Base-by-base conservation (phyloP, 164 flowering plant species). In the Akebia trifoliata region DNA sequence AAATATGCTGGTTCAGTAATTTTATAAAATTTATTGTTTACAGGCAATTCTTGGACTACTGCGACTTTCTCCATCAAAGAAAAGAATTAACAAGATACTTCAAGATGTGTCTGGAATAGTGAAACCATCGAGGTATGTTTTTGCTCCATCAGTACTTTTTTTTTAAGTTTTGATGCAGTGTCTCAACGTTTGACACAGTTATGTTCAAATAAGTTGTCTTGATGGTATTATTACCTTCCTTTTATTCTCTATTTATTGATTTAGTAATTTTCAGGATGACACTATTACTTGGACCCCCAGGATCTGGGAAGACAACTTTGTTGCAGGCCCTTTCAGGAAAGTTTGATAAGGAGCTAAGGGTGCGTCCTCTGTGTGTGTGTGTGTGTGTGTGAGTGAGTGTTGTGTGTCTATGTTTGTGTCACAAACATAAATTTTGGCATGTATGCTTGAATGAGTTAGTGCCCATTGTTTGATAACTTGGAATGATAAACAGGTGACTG, bases 1-100 rank as follows among this genome's bases (percentile, higher is more conserved):
- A 1, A 18, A 8, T 20, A 34, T 8, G 6, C 22, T 25, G 2
- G 28, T 8, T 21, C 20, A 21, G 22, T 22, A 28, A 22, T 44
- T 44, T 21, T 38, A 17, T 20, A n/a, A 8, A 2, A 35, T 21
- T 18, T 4, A 10, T 10, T 51, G 24, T 21, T 50, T 60, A 39
- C 51, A 71, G 74, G 70, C 63, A 43, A 38, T 74, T 56, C 68
- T 79, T 25, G 82, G 79, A 53, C 22, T 76, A 37, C 18, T 77
- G 45, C 43, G 77, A 43, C 84, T 83, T 17, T 58, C 72, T 21
- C 60, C 62, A n/a, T 63, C 85, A 0, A 83, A 81, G 71, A 77
- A 79, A 58, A 74, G 73, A 55, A 59, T 68, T 28, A 63, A 75
- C 43, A 74, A 77, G 48, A 83, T 83, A 57, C 84, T 83, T 26